Conservation (phyloP, 176 grass and related monocot species). For the Alopecurus myosuroides region DNA sequence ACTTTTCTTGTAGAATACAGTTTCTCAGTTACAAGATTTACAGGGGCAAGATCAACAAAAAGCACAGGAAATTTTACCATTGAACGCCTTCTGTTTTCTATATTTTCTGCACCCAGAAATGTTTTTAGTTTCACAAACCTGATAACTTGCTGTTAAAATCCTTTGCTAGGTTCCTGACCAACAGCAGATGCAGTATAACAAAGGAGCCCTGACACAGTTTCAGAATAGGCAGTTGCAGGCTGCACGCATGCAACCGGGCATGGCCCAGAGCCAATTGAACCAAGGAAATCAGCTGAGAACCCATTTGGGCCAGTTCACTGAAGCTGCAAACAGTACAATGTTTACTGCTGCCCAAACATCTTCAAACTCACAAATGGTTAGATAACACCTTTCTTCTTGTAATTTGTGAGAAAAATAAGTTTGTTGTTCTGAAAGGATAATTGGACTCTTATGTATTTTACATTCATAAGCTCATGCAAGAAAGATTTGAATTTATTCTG, state of each 20-base stretch:
- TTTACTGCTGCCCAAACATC: slow-evolving; percentile 84
- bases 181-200: slow-evolving; percentile 79
- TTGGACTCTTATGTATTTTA: slow-evolving; percentile 1
- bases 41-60: slow-evolving; percentile 78
- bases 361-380: slow-evolving; percentile 91
- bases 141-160: slow-evolving; percentile 10
- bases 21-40: slow-evolving; percentile 87
- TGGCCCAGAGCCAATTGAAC: slow-evolving; percentile 82
- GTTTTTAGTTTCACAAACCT: not conserved
- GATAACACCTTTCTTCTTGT: slow-evolving; percentile 13
- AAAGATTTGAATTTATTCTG: slow-evolving; percentile 9
- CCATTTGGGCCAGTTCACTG: slow-evolving; percentile 76
- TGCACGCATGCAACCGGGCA: slow-evolving; percentile 66
- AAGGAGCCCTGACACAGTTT: too few species aligned
- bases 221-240: too few species aligned
- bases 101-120: not conserved
- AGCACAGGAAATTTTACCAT: too few species aligned
- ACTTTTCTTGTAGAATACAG: slow-evolving; percentile 52
- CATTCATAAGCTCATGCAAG: slow-evolving; percentile 10
- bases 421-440: not conserved
- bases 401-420: not conserved
- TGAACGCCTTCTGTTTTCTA: slow-evolving; percentile 4
- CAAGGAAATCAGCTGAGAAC: slow-evolving; percentile 84
- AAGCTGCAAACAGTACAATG: slow-evolving; percentile 71
- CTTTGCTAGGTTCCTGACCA: slow-evolving; percentile 45